Evolutionary conservation across 768 basidiomycete genomes (phyloP).

Genomic region (Ephemerocybe angulata): DNA sequence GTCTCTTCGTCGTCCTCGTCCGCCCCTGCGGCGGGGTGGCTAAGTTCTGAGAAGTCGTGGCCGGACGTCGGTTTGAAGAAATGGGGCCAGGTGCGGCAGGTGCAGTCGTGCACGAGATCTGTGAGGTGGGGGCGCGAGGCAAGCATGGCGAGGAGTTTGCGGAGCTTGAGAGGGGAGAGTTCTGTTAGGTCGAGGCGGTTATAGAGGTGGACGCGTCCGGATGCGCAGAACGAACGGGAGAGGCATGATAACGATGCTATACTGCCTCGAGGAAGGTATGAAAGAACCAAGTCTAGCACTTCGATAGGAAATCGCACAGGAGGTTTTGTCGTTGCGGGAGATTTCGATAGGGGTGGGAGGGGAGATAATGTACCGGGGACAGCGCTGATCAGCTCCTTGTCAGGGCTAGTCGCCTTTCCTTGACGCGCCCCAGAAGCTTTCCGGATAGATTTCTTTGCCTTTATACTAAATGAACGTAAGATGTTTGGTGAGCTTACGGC

Average conservation of each 20-base stretch:
- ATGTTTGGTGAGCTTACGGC: no score
- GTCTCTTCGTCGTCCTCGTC: slow-evolving; percentile 11
- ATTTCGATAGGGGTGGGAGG: neutral
- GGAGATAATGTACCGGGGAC: neutral
- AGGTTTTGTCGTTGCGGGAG: neutral
- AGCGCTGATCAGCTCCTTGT: neutral
- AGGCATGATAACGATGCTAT: slow-evolving; percentile 29
- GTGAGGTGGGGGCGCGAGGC: slow-evolving; percentile 38
- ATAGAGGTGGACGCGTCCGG: slow-evolving; percentile 33
- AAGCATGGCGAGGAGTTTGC: slow-evolving; percentile 34
- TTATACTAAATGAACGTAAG: no score
- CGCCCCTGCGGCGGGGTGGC: no score
- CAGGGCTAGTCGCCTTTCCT: no score
- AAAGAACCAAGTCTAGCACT: slow-evolving; percentile 31
- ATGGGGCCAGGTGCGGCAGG: slow-evolving; percentile 41
- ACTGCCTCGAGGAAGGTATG: slow-evolving; percentile 28
- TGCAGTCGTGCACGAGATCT: slow-evolving; percentile 36
- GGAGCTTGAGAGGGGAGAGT: slow-evolving; percentile 26
- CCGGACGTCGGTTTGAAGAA: slow-evolving; percentile 25
- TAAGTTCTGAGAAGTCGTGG: no score
- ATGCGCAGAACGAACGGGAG: slow-evolving; percentile 31
- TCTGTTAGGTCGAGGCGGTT: slow-evolving; percentile 30
- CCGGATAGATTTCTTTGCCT: neutral
- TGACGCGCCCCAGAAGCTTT: neutral
- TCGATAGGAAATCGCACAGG: slow-evolving; percentile 29